Conservation (phyloP, 2,329 filamentous ascomycete genomes). For the Ophiocordyceps robertsii region DNA sequence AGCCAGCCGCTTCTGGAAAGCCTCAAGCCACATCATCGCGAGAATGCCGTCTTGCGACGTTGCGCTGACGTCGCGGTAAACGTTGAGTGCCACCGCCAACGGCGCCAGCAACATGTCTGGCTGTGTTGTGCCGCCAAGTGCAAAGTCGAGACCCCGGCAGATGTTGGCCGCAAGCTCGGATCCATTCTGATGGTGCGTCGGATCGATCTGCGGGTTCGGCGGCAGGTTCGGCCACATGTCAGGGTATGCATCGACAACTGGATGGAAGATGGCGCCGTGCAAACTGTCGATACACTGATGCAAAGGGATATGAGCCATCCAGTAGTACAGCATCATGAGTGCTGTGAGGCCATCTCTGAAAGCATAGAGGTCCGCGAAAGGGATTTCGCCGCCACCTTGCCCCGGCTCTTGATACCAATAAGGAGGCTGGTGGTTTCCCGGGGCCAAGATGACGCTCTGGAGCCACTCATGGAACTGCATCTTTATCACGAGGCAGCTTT, state of each 20-base stretch:
- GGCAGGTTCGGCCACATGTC: slow-evolving; percentile 25
- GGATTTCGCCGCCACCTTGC: slow-evolving; percentile 18
- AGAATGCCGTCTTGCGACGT: slow-evolving; percentile 25
- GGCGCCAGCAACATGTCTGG: slow-evolving; percentile 32
- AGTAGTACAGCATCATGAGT: slow-evolving; percentile 38
- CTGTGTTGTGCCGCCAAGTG: slow-evolving; percentile 27
- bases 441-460: slow-evolving; percentile 11
- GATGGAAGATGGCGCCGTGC: slow-evolving; percentile 28
- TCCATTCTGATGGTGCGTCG: slow-evolving; percentile 27
- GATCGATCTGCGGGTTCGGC: slow-evolving; percentile 24
- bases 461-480: slow-evolving; percentile 35
- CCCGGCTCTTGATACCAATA: slow-evolving; percentile 26
- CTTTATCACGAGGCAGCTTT: slow-evolving; percentile 33
- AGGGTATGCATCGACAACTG: slow-evolving; percentile 25
- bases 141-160: slow-evolving; percentile 36
- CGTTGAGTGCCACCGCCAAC: slow-evolving; percentile 26
- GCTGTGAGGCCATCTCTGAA: slow-evolving; percentile 32
- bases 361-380: slow-evolving; percentile 29
- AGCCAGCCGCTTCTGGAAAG: slow-evolving; percentile 24
- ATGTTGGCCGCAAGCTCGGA: slow-evolving; percentile 32
- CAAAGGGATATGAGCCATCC: slow-evolving; percentile 35
- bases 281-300: slow-evolving; percentile 33
- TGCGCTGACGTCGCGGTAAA: slow-evolving; percentile 25
- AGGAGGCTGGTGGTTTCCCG: slow-evolving; percentile 14
- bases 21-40: slow-evolving; percentile 34